Evolutionary conservation across 1,284 basidiomycete species (phyloP).

Genomic region (Austroboletus niveus): DNA sequence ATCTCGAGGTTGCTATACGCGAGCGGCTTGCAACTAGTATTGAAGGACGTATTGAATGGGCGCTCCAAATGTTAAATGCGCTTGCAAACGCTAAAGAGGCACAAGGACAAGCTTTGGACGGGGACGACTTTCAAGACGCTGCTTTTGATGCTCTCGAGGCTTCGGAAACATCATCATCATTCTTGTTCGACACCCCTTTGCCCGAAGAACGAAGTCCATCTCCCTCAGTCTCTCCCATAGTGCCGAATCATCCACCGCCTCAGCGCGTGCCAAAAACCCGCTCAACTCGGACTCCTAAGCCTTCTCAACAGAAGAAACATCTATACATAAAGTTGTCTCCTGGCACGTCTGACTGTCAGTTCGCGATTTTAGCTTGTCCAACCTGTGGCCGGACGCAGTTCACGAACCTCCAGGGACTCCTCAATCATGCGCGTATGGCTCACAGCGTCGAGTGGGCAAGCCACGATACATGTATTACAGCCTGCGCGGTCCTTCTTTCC

Average conservation of each 20-base stretch:
- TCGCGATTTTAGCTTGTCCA: slow-evolving; percentile 56
- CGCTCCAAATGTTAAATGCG: slow-evolving; percentile 52
- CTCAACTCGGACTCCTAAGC: slow-evolving; percentile 33
- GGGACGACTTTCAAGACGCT: slow-evolving; percentile 43
- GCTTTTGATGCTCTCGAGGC: slow-evolving; percentile 56
- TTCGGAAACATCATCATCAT: slow-evolving; percentile 50
- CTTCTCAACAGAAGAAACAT: slow-evolving; percentile 40
- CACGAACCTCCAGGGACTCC: slow-evolving; percentile 69
- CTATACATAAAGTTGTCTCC: slow-evolving; percentile 43
- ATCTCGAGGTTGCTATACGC: slow-evolving; percentile 62
- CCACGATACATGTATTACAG: slow-evolving; percentile 71
- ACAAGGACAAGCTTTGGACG: slow-evolving; percentile 15
- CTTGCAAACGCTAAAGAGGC: slow-evolving; percentile 31
- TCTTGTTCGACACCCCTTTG: slow-evolving; percentile 42
- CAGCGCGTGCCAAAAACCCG: slow-evolving; percentile 36
- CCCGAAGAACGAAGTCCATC: slow-evolving; percentile 32
- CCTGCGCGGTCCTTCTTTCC: slow-evolving; percentile 51
- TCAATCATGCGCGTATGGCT: slow-evolving; percentile 70
- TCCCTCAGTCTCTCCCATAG: slow-evolving; percentile 19
- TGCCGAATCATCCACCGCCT: slow-evolving; percentile 10
- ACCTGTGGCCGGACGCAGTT: slow-evolving; percentile 62
- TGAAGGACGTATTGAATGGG: slow-evolving; percentile 67
- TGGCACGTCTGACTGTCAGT: slow-evolving; percentile 31
- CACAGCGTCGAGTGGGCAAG: slow-evolving; percentile 69
- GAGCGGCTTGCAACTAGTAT: slow-evolving; percentile 54